A percentile compares a stretch with the other conserved stretches of the same genome.
phyloP scores from a whole-genome alignment of 257 asterid genomes.

The Nicotiana tabacum region DNA sequence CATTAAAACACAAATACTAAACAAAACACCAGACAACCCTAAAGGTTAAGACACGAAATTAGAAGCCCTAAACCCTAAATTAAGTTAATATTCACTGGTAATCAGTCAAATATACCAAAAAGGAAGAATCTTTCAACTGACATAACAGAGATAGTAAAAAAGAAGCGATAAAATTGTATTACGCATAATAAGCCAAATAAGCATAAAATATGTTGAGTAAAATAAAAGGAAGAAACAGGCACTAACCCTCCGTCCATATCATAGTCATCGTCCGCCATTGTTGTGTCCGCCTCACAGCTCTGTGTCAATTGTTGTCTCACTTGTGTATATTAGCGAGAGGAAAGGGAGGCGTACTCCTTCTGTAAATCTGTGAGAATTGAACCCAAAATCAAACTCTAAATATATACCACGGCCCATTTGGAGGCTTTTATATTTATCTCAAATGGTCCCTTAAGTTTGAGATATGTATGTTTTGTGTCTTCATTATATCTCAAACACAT shows the following conservation, averaged over 20 bases:
- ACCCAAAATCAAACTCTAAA: background rate
- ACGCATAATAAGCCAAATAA: no score
- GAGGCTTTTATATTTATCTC: no score
- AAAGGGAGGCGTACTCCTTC: background rate
- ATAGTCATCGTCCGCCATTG: constrained; percentile 89
- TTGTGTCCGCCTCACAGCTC: background rate
- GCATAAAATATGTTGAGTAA: background rate
- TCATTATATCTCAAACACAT: no score
- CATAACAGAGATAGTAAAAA: no score
- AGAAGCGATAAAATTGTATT: no score
- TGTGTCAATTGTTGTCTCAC: background rate
- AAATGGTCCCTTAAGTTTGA: no score
- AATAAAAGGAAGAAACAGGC: background rate
- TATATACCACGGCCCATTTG: background rate
- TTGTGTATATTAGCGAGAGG: background rate
- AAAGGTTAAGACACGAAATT: background rate
- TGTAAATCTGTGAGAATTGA: background rate
- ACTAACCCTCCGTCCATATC: constrained; percentile 82
- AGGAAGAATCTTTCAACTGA: no score
- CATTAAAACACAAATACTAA: no score
- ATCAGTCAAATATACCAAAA: background rate
- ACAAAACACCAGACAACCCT: background rate
- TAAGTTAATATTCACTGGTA: background rate
- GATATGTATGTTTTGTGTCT: no score
- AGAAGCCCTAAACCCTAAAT: background rate